Percentiles rank a stretch among this genome's conserved stretches.
These are phyloP conservation scores for Colletotrichum caudatum DNA, from an alignment of 2,329 filamentous ascomycete genomes.

Conservation along the genomic window DNA sequence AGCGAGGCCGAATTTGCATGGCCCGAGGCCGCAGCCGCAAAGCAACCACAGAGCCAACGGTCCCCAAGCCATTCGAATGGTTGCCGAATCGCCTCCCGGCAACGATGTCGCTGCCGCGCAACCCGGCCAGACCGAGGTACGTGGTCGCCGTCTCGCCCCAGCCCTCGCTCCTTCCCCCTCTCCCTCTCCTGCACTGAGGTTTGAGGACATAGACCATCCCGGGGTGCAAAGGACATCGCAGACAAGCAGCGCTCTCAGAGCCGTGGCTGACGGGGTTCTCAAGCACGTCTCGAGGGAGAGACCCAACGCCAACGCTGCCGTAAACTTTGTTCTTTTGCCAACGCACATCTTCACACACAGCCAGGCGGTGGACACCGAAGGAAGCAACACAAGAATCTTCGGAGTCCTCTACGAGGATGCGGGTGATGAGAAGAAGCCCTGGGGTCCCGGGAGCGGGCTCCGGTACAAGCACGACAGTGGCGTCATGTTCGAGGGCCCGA, in stretches of 20 bases:
- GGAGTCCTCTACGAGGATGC: not conserved
- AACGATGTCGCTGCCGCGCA: not conserved
- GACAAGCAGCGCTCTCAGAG: not conserved
- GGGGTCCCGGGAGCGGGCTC: no score
- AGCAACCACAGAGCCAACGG: not conserved
- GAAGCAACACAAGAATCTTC: not conserved
- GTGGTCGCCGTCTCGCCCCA: not conserved
- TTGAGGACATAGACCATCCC: conserved; percentile 2
- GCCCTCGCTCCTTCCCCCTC: not conserved
- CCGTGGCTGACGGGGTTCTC: not conserved
- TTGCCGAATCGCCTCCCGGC: not conserved
- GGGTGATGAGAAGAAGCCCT: not conserved
- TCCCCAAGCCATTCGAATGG: not conserved
- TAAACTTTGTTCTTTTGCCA: not conserved
- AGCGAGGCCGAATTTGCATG: not conserved
- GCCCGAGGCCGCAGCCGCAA: not conserved
- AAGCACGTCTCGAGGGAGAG: not conserved
- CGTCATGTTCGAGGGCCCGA: not conserved
- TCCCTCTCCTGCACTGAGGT: not conserved
- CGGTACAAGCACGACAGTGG: not conserved
- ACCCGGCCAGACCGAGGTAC: not conserved
- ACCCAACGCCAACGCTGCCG: not conserved
- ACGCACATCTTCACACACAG: not conserved
- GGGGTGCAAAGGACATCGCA: not conserved
- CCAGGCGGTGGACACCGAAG: no score